Conservation (phyloP, 108 stramenopile species). For the Chaetoceros tenuissimus region DNA sequence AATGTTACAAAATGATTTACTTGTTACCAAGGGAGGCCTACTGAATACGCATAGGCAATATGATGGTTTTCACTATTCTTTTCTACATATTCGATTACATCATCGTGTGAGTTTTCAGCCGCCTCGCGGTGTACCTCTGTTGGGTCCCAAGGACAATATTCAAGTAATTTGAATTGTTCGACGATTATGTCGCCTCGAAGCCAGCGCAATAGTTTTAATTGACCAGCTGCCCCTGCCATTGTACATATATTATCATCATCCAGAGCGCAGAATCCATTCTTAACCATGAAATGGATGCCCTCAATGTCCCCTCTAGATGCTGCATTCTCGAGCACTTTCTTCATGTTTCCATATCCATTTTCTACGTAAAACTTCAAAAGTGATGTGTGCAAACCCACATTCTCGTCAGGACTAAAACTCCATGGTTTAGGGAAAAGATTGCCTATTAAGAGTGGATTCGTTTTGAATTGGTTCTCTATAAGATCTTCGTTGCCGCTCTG, state of each 20-base stretch:
- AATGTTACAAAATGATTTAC: not conserved
- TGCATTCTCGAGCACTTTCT: not conserved
- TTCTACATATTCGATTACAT: constrained; percentile 11
- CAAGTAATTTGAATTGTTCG: not conserved
- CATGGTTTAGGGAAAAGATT: not conserved
- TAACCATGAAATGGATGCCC: constrained; percentile 9
- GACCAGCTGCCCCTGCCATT: constrained; percentile 12
- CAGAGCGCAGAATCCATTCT: not conserved
- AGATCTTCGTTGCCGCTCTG: not conserved
- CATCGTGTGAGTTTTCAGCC: constrained; percentile 1
- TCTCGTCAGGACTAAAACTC: not conserved
- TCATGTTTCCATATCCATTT: constrained; percentile 1
- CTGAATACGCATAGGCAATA: not conserved
- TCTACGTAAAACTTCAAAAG: constrained; percentile 9
- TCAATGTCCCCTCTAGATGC: constrained; percentile 8
- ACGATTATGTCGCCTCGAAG: constrained; percentile 1
- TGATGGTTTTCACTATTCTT: not conserved
- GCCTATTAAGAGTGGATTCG: not conserved
- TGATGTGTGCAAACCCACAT: not conserved
- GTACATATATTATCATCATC: constrained; percentile 12
- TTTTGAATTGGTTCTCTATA: not conserved
- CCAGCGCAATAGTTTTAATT: constrained; percentile 7
- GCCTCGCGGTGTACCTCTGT: constrained; percentile 11
- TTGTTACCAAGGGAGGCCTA: not conserved
- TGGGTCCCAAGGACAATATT: constrained; percentile 12